These are phyloP conservation scores for Aspergillaceae sp. DNA, from an alignment of 2,329 filamentous ascomycete species.

Conservation along the genomic window DNA sequence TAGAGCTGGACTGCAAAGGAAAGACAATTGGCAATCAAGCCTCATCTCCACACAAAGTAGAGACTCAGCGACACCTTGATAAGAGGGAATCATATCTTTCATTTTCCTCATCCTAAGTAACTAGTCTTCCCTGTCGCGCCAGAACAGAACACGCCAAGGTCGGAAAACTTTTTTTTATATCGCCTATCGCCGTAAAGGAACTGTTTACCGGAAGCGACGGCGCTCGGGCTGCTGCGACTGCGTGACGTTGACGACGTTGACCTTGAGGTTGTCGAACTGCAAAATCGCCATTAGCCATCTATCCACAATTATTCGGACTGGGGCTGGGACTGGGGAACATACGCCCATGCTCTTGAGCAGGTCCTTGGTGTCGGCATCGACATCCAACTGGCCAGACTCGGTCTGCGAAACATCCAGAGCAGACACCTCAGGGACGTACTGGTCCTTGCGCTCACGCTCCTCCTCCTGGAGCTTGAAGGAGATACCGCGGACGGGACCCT, in stretches of 20 bases:
- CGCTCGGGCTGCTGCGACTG: conserved; percentile 84
- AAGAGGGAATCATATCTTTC: conserved; percentile 33
- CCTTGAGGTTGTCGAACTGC: conserved; percentile 93
- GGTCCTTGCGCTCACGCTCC: conserved; percentile 99
- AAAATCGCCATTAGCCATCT: conserved; percentile 10
- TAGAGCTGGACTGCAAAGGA: neutral
- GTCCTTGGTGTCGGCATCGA: conserved; percentile 97
- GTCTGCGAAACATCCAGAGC: conserved; percentile 93
- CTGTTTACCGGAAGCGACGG: conserved; percentile 53
- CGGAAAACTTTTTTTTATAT: conserved; percentile 18
- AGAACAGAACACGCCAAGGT: conserved; percentile 23
- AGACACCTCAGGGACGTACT: conserved; percentile 98
- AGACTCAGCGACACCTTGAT: conserved; percentile 89
- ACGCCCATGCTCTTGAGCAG: conserved; percentile 97
- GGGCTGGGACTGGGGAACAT: conserved; percentile 43
- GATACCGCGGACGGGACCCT: conserved; percentile 97
- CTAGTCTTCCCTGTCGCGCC: conserved; percentile 12
- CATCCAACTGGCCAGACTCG: conserved; percentile 86
- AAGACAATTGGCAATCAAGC: conserved; percentile 79
- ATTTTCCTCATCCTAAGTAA: conserved; percentile 22
- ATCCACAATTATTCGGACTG: conserved; percentile 13
- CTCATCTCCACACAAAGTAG: conserved; percentile 51
- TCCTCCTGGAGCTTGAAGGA: conserved; percentile 99
- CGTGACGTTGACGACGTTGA: conserved; percentile 86
- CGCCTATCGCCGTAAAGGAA: conserved; percentile 7